Evolutionary conservation across 169 alveolate species (phyloP).

Genomic region (Plasmodium knowlesi): DNA sequence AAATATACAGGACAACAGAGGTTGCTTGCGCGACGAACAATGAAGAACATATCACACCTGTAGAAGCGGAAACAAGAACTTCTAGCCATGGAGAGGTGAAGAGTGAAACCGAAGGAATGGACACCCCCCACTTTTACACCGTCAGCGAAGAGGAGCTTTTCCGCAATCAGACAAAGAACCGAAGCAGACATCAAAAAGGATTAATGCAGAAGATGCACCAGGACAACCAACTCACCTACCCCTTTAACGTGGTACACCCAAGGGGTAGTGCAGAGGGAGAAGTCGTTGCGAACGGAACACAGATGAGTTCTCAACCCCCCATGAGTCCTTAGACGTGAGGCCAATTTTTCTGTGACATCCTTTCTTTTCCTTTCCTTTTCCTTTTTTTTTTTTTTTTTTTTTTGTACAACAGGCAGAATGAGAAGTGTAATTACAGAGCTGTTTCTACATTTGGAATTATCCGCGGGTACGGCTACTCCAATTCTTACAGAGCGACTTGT

Average conservation of each 20-base stretch:
- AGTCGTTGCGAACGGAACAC: not conserved
- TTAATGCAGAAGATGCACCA: slow-evolving; percentile 34
- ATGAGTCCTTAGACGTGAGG: not conserved
- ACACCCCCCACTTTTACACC: slow-evolving; percentile 33
- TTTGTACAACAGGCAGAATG: not conserved
- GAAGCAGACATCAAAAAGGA: slow-evolving; percentile 19
- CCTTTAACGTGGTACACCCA: not conserved
- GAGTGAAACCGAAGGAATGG: not conserved
- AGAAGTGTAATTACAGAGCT: not conserved
- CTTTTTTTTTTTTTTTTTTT: not conserved
- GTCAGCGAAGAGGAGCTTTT: slow-evolving; percentile 54
- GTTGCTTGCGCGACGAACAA: not conserved
- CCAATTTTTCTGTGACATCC: not conserved
- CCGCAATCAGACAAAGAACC: slow-evolving; percentile 30
- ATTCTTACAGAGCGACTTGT: too few relatives aligned
- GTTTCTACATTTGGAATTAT: not conserved
- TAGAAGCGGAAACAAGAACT: not conserved
- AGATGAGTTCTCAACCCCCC: not conserved
- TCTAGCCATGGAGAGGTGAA: not conserved
- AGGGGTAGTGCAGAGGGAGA: not conserved
- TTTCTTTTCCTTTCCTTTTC: not conserved
- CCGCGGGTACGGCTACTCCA: not conserved
- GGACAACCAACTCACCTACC: not conserved
- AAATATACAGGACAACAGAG: not conserved
- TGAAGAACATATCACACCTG: not conserved